Evolutionary conservation across 164 flowering plant genomes (phyloP).

Genomic region (Berberis thunbergii): DNA sequence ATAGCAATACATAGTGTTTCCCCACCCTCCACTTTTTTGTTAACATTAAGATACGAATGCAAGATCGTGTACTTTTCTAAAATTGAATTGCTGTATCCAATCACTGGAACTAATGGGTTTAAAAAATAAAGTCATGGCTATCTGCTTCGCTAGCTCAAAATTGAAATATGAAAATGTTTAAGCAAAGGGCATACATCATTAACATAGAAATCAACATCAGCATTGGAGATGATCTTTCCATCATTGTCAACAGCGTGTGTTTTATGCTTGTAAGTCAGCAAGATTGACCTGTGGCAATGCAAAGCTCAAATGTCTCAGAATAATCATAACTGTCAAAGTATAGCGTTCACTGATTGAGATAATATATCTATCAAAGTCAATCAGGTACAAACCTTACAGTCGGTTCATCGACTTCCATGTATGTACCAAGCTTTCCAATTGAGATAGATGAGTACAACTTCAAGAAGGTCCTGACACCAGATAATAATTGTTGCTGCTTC

Average conservation of each 20-base stretch:
- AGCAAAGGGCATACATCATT: slow-evolving; percentile 50
- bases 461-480: slow-evolving; percentile 78
- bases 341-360: background rate
- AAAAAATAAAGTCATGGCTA: too few relatives aligned
- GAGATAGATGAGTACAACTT: slow-evolving; percentile 90
- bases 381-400: slow-evolving; percentile 55
- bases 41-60: too few relatives aligned
- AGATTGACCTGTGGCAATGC: slow-evolving; percentile 58
- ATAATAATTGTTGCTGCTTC: slow-evolving; percentile 86
- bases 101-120: background rate
- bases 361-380: slow-evolving; percentile 1
- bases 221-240: slow-evolving; percentile 75
- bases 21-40: too few relatives aligned
- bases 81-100: background rate
- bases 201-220: slow-evolving; percentile 85
- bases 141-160: too few relatives aligned
- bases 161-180: background rate
- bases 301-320: slow-evolving; percentile 6
- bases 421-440: slow-evolving; percentile 70
- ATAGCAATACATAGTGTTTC: too few relatives aligned
- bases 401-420: slow-evolving; percentile 96
- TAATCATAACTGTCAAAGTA: background rate
- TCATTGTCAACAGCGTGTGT: slow-evolving; percentile 74
- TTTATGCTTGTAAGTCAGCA: slow-evolving; percentile 97
- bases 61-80: too few relatives aligned